phyloP scores from a whole-genome alignment of 2,329 filamentous ascomycete species.

The Rhinocladiella mackenziei region DNA sequence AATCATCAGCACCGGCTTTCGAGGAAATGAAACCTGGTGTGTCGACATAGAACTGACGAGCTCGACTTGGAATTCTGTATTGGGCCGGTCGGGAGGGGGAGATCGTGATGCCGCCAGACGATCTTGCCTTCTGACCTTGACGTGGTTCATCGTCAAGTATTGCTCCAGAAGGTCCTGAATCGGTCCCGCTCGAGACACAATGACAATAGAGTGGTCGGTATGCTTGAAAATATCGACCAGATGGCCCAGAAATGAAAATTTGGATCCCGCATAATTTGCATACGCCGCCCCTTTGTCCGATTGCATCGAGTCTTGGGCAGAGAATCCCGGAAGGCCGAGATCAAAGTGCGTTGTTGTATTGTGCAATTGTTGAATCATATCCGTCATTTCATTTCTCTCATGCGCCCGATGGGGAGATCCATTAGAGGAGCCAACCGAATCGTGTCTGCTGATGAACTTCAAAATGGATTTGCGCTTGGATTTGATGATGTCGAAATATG shows the following conservation, averaged over 20 bases:
- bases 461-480: constrained; percentile 25
- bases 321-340: constrained; percentile 40
- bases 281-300: constrained; percentile 40
- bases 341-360: constrained; percentile 45
- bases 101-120: constrained; percentile 30
- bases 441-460: constrained; percentile 27
- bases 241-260: constrained; percentile 44
- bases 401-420: constrained; percentile 24
- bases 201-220: constrained; percentile 39
- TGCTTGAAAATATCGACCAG: constrained; percentile 37
- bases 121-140: constrained; percentile 28
- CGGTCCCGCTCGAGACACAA: constrained; percentile 37
- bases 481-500: constrained; percentile 28
- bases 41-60: constrained; percentile 35
- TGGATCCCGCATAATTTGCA: constrained; percentile 47
- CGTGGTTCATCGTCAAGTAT: constrained; percentile 42
- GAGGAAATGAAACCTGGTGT: constrained; percentile 38
- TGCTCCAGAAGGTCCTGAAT: constrained; percentile 40
- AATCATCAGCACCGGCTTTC: constrained; percentile 36
- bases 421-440: constrained; percentile 22
- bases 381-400: constrained; percentile 33
- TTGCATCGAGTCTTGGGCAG: constrained; percentile 35
- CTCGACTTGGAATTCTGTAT: constrained; percentile 34
- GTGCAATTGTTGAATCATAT: constrained; percentile 38
- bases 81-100: constrained; percentile 7